Evolutionary conservation across 2,329 filamentous ascomycete genomes (phyloP).

Genomic region (Botrytis fragariae): DNA sequence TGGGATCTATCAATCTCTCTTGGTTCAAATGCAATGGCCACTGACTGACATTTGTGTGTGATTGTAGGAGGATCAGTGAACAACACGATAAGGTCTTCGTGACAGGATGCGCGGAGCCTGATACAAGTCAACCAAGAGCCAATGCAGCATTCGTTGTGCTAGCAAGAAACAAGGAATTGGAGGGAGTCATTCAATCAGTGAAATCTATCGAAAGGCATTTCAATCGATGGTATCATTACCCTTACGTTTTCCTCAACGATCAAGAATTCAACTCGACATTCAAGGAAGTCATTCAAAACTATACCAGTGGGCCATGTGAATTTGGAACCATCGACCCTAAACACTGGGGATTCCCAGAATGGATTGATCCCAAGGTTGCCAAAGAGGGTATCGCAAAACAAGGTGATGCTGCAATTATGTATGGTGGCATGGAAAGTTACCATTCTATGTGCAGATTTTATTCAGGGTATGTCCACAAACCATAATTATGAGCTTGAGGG

Average conservation of each 20-base stretch:
- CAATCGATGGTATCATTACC: slow-evolving; percentile 98
- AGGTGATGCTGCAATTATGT: slow-evolving; percentile 97
- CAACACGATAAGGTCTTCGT: slow-evolving; percentile 97
- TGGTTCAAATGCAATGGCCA: background rate
- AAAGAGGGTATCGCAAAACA: slow-evolving; percentile 96
- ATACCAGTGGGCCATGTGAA: slow-evolving; percentile 84
- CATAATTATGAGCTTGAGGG: slow-evolving; percentile 1
- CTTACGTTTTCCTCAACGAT: slow-evolving; percentile 97
- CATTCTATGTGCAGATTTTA: slow-evolving; percentile 99
- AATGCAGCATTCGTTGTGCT: slow-evolving; percentile 96
- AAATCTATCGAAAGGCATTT: slow-evolving; percentile 99
- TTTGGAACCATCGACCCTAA: slow-evolving; percentile 88
- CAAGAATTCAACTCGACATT: slow-evolving; percentile 95
- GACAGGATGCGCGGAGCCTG: slow-evolving; percentile 79
- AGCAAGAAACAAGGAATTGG: slow-evolving; percentile 92
- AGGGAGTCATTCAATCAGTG: slow-evolving; percentile 92
- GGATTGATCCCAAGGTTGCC: slow-evolving; percentile 90
- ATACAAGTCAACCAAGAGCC: slow-evolving; percentile 74
- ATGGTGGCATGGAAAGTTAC: slow-evolving; percentile 97
- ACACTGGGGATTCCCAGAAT: slow-evolving; percentile 97
- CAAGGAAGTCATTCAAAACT: slow-evolving; percentile 81
- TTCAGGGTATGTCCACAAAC: slow-evolving; percentile 67
- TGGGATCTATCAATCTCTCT: background rate
- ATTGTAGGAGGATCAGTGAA: slow-evolving; percentile 85
- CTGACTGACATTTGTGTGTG: slow-evolving; percentile 27